Evolutionary conservation across 2,329 filamentous ascomycete genomes (phyloP).

Genomic region (Cytospora leucostoma): DNA sequence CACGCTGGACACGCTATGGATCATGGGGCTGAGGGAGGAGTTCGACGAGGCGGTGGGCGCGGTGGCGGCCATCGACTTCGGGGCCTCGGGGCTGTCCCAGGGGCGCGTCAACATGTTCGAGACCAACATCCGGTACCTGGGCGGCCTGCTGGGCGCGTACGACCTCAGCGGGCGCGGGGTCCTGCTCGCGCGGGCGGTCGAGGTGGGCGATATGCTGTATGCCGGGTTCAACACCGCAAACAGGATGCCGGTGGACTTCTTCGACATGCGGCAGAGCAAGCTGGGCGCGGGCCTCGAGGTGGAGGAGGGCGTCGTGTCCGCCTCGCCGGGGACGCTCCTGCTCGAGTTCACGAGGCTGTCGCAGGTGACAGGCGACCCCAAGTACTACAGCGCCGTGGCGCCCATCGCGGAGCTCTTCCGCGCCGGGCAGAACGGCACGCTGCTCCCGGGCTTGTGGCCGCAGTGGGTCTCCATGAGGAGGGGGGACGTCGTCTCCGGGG

Average conservation of each 20-base stretch:
- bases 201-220: constrained; percentile 50
- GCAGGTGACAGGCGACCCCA: constrained; percentile 70
- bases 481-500: constrained; percentile 43
- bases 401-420: constrained; percentile 69
- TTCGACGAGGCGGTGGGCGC: constrained; percentile 51
- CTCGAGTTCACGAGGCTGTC: constrained; percentile 74
- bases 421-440: constrained; percentile 64
- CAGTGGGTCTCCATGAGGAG: constrained; percentile 59
- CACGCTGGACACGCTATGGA: constrained; percentile 51
- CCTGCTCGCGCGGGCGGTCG: constrained; percentile 46
- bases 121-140: constrained; percentile 48
- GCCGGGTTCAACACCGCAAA: constrained; percentile 48
- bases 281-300: constrained; percentile 38
- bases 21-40: constrained; percentile 51
- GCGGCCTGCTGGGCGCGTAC: constrained; percentile 39
- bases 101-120: constrained; percentile 45
- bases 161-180: constrained; percentile 40
- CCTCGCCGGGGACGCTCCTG: constrained; percentile 63
- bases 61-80: constrained; percentile 43
- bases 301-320: constrained; percentile 44
- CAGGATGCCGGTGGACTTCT: constrained; percentile 49
- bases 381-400: constrained; percentile 73
- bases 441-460: constrained; percentile 74
- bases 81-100: constrained; percentile 36
- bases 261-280: constrained; percentile 46